Evolutionary conservation across 805 yeast species (phyloP).

Genomic region (Saturnispora bothae): DNA sequence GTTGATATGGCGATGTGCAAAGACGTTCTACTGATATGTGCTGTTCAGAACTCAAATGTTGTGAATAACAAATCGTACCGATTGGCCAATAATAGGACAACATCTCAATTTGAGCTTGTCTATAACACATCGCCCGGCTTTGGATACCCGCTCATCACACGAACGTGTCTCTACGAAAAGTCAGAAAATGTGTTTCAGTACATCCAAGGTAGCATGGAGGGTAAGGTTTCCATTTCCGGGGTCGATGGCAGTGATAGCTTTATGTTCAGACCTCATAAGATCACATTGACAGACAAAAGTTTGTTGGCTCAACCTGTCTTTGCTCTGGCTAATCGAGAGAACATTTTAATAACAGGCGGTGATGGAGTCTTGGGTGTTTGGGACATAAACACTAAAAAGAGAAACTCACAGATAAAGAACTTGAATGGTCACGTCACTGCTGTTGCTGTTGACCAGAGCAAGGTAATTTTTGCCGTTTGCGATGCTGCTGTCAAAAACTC

Average conservation of each 20-base stretch:
- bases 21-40: background rate
- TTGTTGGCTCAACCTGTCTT: constrained; percentile 19
- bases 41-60: background rate
- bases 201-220: constrained; percentile 68
- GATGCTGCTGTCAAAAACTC: constrained; percentile 8
- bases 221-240: constrained; percentile 67
- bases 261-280: constrained; percentile 77
- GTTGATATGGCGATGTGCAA: background rate
- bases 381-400: constrained; percentile 22
- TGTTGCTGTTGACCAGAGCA: background rate
- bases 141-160: constrained; percentile 5
- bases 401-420: constrained; percentile 5
- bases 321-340: constrained; percentile 3
- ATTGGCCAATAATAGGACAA: background rate
- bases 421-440: constrained; percentile 5
- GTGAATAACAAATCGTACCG: background rate
- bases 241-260: constrained; percentile 31
- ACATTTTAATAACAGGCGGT: constrained; percentile 8
- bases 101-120: background rate
- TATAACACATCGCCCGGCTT: constrained; percentile 3
- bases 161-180: background rate
- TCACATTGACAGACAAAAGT: constrained; percentile 14
- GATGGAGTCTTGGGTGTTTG: constrained; percentile 25
- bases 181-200: background rate
- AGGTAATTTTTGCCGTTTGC: constrained; percentile 3